These are phyloP conservation scores for Hanseniaspora pseudoguilliermondii DNA, from an alignment of 805 yeast genomes.

Conservation along the genomic window DNA sequence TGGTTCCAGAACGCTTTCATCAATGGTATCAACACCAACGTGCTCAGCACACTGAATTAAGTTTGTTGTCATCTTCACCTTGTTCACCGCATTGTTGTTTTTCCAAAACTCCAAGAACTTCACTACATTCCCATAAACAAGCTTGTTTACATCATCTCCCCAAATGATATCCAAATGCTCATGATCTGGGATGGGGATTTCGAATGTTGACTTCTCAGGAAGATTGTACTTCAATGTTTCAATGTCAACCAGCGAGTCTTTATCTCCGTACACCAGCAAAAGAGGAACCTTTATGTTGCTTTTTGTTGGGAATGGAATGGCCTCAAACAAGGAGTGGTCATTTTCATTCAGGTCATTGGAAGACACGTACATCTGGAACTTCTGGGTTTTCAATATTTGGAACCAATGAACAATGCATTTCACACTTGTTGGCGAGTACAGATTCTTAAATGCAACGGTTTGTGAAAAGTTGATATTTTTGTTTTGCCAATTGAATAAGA, in stretches of 20 bases:
- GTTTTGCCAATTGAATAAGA: constrained; percentile 72
- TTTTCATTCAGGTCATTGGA: constrained; percentile 19
- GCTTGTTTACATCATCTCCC: constrained; percentile 53
- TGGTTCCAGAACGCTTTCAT: neutral
- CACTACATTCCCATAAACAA: constrained; percentile 34
- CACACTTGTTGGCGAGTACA: constrained; percentile 84
- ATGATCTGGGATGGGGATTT: constrained; percentile 50
- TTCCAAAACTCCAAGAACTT: constrained; percentile 28
- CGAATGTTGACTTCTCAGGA: constrained; percentile 40
- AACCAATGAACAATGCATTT: constrained; percentile 94
- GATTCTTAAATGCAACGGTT: constrained; percentile 71
- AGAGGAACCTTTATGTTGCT: constrained; percentile 61
- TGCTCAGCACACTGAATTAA: neutral
- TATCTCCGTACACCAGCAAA: constrained; percentile 62
- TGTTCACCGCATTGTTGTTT: constrained; percentile 6
- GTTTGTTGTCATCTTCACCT: neutral
- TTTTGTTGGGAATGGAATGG: constrained; percentile 40
- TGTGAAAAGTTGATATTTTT: constrained; percentile 57
- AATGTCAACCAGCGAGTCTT: constrained; percentile 79
- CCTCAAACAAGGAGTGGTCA: constrained; percentile 14
- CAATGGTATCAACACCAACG: neutral
- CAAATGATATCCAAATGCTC: constrained; percentile 87
- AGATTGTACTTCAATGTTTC: constrained; percentile 56
- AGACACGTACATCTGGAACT: constrained; percentile 64
- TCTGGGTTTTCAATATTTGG: constrained; percentile 64